These are phyloP conservation scores for Phytophthora hibernalis DNA, from an alignment of 352 stramenopile species.

Conservation along the genomic window DNA sequence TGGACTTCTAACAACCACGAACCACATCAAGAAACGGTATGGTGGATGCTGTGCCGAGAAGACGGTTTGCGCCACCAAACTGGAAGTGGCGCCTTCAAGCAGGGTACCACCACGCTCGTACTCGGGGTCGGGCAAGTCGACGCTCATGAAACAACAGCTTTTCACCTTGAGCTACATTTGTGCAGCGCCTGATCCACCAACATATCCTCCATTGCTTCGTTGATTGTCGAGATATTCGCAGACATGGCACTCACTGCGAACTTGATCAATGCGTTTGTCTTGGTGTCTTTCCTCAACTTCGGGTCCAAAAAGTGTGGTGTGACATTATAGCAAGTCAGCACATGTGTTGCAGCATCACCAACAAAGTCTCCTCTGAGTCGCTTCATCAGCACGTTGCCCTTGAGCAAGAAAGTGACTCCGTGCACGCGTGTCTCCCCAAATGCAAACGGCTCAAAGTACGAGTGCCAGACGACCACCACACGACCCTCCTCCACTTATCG, in stretches of 20 bases:
- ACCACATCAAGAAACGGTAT: too few species aligned
- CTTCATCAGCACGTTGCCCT: constrained; percentile 25
- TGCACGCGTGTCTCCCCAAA: constrained; percentile 46
- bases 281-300: constrained; percentile 34
- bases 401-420: constrained; percentile 28
- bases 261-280: constrained; percentile 44
- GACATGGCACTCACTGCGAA: constrained; percentile 47
- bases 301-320: constrained; percentile 46
- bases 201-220: constrained; percentile 61
- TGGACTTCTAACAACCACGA: too few species aligned
- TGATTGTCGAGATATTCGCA: constrained; percentile 46
- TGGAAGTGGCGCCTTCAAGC: too few species aligned
- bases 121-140: too few species aligned
- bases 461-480: constrained; percentile 60
- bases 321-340: constrained; percentile 61
- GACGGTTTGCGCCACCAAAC: too few species aligned
- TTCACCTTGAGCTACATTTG: background rate
- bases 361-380: background rate
- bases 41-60: too few species aligned
- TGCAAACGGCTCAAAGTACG: constrained; percentile 54
- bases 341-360: background rate
- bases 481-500: constrained; percentile 57
- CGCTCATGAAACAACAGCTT: background rate
- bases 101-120: too few species aligned
- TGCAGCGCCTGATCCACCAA: constrained; percentile 20